Evolutionary conservation across 2,329 filamentous ascomycete species (phyloP).

Genomic region (Tolypocladium amazonense): DNA sequence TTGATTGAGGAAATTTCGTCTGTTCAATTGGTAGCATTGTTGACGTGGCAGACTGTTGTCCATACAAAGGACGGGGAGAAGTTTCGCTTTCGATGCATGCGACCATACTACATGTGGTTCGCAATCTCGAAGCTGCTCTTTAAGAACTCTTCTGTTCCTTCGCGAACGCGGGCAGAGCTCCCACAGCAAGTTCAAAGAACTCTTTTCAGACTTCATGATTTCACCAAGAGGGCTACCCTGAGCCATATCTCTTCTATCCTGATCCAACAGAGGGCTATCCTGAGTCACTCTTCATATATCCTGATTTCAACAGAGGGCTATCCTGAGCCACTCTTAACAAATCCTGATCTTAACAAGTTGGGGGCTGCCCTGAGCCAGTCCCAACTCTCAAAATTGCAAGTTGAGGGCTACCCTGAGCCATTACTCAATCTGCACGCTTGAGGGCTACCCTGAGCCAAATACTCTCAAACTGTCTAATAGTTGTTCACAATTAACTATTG

Average conservation of each 20-base stretch:
- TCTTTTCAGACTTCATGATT: neutral
- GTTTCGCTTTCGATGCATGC: neutral
- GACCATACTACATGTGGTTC: neutral
- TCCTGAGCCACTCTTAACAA: slow-evolving; percentile 5
- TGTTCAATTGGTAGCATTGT: neutral
- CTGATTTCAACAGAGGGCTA: slow-evolving; percentile 1
- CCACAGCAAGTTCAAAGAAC: neutral
- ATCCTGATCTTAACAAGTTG: slow-evolving; percentile 1
- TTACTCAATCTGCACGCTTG: neutral
- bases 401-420: slow-evolving; percentile 1
- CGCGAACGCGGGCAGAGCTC: too few species aligned
- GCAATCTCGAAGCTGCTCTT: neutral
- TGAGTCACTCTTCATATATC: slow-evolving; percentile 5
- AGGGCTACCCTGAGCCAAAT: slow-evolving; percentile 5
- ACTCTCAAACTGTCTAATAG: slow-evolving; percentile 1
- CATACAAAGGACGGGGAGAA: neutral
- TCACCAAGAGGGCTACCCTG: slow-evolving; percentile 1
- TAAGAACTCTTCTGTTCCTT: neutral
- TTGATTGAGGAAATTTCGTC: neutral
- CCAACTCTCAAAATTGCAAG: neutral
- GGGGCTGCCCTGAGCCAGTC: slow-evolving; percentile 5
- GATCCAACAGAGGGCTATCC: neutral
- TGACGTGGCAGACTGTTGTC: neutral
- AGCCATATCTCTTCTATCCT: neutral
- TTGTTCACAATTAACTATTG: slow-evolving; percentile 1